Base-by-base conservation (phyloP, 1,284 basidiomycete species). In the Cryptococcus depauperatus region DNA sequence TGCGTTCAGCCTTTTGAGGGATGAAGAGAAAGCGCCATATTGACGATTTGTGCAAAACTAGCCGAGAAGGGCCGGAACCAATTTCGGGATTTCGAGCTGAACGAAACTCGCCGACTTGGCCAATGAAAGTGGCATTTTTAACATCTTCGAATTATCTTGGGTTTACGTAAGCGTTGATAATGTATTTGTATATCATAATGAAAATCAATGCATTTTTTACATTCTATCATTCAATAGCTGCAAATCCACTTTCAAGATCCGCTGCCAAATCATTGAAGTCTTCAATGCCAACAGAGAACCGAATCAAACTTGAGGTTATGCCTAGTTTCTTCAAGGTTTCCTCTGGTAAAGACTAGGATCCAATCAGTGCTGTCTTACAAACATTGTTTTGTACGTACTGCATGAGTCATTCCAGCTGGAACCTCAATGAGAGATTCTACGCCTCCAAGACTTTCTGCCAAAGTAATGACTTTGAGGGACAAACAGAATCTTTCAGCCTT, bases 391-490 rank as follows among this genome's bases (percentile, higher is more conserved):
- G 3, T 13, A 49, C 54, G 52, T 37, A 64, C 58, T 18, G 59
- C 56, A 55, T 71, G 69, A 5, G 89, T 91, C 85, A 95, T 91
- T 61, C 75, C 74, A 37, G 80, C 80, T 0, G 87, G 87, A 33
- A 84, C 77, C 70, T 93, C 89, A 6, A 85, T 85, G 41, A 95
- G 72, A 65, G 81, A 84, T 76, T 97, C 92, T 13, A 95, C 87
- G 0, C 91, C 92, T 2, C 92, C 92, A 5, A 96, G 72, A 38
- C 80, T 83, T 75, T 95, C 91, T 3, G 92, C 92, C 14, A 97
- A 76, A 11, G 83, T 80, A 64, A 95, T 92, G 37, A 93, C 65
- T 34, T 78, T 70, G 27, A 83, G 75, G 2, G 77, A 68, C 0
- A 78, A 79, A 44, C 95, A 72, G 74, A 96, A 90, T 54, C 66